These are phyloP conservation scores for Trametes meyenii DNA, from an alignment of 768 basidiomycete genomes.

Conservation along the genomic window DNA sequence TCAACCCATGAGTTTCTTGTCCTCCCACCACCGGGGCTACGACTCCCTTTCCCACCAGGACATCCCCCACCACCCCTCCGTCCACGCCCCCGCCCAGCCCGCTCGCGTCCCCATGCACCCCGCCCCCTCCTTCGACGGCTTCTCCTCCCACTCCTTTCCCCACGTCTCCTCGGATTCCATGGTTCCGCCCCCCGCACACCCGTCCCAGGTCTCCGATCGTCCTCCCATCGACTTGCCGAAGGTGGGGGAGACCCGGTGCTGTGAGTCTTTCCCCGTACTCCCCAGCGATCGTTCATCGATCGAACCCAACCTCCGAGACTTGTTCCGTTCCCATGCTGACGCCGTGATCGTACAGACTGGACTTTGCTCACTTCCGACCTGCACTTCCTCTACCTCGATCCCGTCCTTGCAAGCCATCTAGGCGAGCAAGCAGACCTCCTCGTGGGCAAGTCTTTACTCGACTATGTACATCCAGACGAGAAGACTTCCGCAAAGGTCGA, in stretches of 20 bases:
- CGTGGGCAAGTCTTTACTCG: constrained; percentile 69
- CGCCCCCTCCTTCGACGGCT: constrained; percentile 38
- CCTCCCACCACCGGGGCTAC: constrained; percentile 34
- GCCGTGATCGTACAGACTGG: constrained; percentile 63
- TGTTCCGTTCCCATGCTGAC: constrained; percentile 27
- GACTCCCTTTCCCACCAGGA: constrained; percentile 33
- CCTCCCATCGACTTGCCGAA: constrained; percentile 47
- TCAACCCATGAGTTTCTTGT: constrained; percentile 37
- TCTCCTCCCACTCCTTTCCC: constrained; percentile 38
- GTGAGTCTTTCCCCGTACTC: constrained; percentile 49
- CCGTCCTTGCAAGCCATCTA: constrained; percentile 74
- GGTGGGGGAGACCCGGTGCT: constrained; percentile 75
- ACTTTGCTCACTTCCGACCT: constrained; percentile 75
- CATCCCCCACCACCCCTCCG: constrained; percentile 26
- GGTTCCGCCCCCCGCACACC: constrained; percentile 26
- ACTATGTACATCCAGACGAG: constrained; percentile 86
- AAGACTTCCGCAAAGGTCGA: constrained; percentile 73
- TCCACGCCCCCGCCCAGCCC: constrained; percentile 17
- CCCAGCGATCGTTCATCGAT: constrained; percentile 42
- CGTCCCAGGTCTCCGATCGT: constrained; percentile 39
- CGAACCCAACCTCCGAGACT: constrained; percentile 39
- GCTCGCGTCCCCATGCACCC: constrained; percentile 28
- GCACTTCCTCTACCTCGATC: constrained; percentile 82
- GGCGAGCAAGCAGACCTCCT: constrained; percentile 68
- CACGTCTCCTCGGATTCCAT: constrained; percentile 29